Evolutionary conservation across 1,284 basidiomycete genomes (phyloP).

Genomic region (Schizophyllum commune): DNA sequence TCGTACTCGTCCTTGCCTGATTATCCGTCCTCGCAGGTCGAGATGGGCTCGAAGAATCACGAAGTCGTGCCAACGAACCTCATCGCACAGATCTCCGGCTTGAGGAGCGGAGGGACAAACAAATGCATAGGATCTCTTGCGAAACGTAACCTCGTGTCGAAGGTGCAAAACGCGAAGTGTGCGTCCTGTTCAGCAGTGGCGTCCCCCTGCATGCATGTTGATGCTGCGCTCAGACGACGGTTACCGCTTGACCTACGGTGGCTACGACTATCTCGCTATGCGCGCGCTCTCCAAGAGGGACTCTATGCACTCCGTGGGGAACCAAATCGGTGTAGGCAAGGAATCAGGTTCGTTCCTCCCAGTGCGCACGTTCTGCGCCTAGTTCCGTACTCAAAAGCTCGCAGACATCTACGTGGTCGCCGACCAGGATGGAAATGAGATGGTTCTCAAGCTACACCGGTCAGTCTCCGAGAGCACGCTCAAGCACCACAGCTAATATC

Average conservation of each 20-base stretch:
- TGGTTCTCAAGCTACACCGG: slow-evolving; percentile 92
- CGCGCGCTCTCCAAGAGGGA: slow-evolving; percentile 88
- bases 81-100: slow-evolving; percentile 87
- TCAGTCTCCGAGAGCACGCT: slow-evolving; percentile 22
- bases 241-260: slow-evolving; percentile 94
- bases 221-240: slow-evolving; percentile 71
- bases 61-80: slow-evolving; percentile 88
- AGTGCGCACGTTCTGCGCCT: slow-evolving; percentile 3
- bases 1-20: slow-evolving; percentile 1
- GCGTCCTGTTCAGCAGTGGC: slow-evolving; percentile 7
- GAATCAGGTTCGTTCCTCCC: slow-evolving; percentile 65
- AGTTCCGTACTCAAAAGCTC: background rate
- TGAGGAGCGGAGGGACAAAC: slow-evolving; percentile 89
- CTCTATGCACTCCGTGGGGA: slow-evolving; percentile 83
- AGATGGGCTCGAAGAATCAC: slow-evolving; percentile 98
- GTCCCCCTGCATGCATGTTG: slow-evolving; percentile 12
- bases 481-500: slow-evolving; percentile 1
- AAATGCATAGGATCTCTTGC: slow-evolving; percentile 88
- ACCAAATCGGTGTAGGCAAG: slow-evolving; percentile 97
- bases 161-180: slow-evolving; percentile 92
- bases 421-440: slow-evolving; percentile 73
- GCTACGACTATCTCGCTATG: slow-evolving; percentile 94
- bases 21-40: slow-evolving; percentile 49
- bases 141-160: slow-evolving; percentile 86
- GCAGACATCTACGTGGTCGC: slow-evolving; percentile 92